Base-by-base conservation (phyloP, 192 early-diverging fungal genomes). In the Chytriomyces confervae region DNA sequence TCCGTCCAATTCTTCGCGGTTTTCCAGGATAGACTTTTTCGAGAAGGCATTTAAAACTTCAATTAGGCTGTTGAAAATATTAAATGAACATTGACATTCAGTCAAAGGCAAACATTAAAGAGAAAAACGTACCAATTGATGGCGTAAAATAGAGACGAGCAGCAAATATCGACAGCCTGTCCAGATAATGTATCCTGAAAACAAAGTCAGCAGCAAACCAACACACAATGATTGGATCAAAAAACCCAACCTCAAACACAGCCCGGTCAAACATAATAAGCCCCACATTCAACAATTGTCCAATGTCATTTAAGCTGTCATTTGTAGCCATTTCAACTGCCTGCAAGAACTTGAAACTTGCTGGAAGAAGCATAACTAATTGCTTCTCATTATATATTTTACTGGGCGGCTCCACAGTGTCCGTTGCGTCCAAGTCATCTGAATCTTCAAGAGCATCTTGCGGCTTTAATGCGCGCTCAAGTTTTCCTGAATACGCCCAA, bases 311-410 rank as follows among this genome's bases (percentile, higher is more conserved):
- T 64, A 76, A 66, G 10, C 62, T 50, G 11, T 49, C 49, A 29
- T 8, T 47, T 24, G 18, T 7, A 27, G 23, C 29, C 10, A 64
- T 51, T 43, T 76, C 74, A 5, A 66, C 16, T 13, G 27, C 27
- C 46, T 76, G 74, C 74, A 76, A 18, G 53, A 76, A 66, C 43
- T 66, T 65, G 63, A 76, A 66, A 62, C 74, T 50, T 13, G 74
- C 43, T 16, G 74, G 74, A 50, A 76, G 13, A 10, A 64, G 50
- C 74, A 76, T 66, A 13, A 76, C 23, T 9, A 76, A 36, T 48
- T 76, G 74, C 49, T 76, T 76, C 66, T 76, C 74, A 20, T 63
- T 57, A 10, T 16, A 7, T 47, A 68, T 10, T 18, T 50, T 18
- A n/a, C 45, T 16, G 10, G 8, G 46, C 23, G 18, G 18, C 10